Conservation (phyloP, 345 rosid species). For the Eucalyptus urophylla region DNA sequence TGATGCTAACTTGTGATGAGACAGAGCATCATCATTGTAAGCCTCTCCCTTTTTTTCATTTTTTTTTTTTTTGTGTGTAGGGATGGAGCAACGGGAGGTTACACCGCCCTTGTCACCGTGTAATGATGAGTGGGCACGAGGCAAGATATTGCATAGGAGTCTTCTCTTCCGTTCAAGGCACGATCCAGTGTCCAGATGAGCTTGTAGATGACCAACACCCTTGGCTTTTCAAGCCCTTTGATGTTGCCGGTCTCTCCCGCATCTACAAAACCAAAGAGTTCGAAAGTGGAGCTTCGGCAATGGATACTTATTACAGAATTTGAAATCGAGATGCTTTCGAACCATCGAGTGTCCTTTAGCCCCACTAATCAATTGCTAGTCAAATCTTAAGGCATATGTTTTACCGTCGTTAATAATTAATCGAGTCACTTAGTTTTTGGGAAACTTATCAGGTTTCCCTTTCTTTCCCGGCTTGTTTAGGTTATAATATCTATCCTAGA, state of each 20-base stretch:
- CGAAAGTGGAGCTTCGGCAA: neutral
- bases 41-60: neutral
- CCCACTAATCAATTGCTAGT: neutral
- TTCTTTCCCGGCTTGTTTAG: neutral
- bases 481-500: neutral
- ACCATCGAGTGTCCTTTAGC: neutral
- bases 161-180: slow-evolving; percentile 1
- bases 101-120: neutral
- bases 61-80: neutral
- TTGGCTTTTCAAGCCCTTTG: slow-evolving; percentile 7
- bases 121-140: neutral
- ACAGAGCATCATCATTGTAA: neutral
- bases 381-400: neutral
- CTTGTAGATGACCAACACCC: slow-evolving; percentile 16
- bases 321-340: neutral
- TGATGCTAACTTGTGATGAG: neutral
- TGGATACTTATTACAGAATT: neutral
- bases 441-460: neutral
- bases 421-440: neutral
- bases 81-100: neutral
- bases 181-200: slow-evolving; percentile 3
- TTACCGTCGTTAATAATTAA: neutral
- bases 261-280: no score
- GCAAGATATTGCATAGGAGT: slow-evolving; percentile 4
- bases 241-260: no score